Evolutionary conservation across 169 alveolate genomes (phyloP).

Genomic region (Besnoitia besnoiti): DNA sequence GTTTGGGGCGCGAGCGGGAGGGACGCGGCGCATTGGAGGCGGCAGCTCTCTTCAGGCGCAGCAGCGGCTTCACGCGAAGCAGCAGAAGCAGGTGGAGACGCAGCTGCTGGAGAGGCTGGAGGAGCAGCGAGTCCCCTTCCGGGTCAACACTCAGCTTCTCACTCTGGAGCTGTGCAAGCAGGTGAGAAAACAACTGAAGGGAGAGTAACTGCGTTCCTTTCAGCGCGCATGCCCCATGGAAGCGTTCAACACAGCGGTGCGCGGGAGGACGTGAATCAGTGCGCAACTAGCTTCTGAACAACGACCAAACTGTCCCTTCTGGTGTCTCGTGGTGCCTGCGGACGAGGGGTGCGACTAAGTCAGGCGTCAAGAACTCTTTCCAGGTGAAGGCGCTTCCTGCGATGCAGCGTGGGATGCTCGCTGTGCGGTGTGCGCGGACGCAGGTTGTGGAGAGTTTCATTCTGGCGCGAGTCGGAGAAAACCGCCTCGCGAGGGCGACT

Average conservation of each 20-base stretch:
- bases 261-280: too few species aligned
- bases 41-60: background rate
- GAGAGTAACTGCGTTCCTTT: too few species aligned
- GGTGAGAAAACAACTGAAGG: background rate
- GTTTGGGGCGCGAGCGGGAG: background rate
- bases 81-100: conserved; percentile 49
- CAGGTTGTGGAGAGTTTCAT: conserved; percentile 57
- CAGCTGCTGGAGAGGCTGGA: conserved; percentile 39
- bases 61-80: conserved; percentile 10
- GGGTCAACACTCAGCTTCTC: conserved; percentile 44
- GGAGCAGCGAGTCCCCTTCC: conserved; percentile 50
- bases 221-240: too few species aligned
- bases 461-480: conserved; percentile 54
- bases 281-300: too few species aligned
- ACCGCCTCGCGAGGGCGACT: conserved; percentile 49
- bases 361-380: too few species aligned
- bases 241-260: too few species aligned
- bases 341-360: too few species aligned
- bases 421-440: too few species aligned
- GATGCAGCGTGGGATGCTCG: too few species aligned
- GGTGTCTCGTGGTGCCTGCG: too few species aligned
- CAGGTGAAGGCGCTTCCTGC: too few species aligned
- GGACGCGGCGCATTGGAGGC: background rate
- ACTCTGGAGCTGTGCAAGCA: conserved; percentile 49
- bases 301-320: too few species aligned